phyloP scores from a whole-genome alignment of 2,329 filamentous ascomycete genomes.

The Volutella citrinella region DNA sequence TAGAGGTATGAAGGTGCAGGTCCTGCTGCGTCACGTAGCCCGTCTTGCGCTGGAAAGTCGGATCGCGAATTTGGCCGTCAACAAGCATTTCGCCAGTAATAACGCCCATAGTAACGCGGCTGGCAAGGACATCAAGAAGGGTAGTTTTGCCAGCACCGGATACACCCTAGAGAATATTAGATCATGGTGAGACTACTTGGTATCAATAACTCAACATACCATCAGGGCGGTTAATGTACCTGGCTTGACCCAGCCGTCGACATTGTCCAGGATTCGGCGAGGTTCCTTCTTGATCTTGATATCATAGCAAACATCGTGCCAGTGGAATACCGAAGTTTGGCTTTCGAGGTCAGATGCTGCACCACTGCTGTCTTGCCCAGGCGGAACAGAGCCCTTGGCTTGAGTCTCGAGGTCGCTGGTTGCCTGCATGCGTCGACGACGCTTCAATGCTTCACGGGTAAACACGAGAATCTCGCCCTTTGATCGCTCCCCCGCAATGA shows the following conservation, averaged over 20 bases:
- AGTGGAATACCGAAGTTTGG: constrained; percentile 73
- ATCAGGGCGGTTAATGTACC: constrained; percentile 81
- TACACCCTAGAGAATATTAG: constrained; percentile 47
- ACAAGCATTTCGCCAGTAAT: constrained; percentile 73
- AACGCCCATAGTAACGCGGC: constrained; percentile 77
- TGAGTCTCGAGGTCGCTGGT: background rate
- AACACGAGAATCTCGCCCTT: constrained; percentile 61
- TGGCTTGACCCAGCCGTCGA: constrained; percentile 85
- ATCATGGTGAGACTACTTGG: no score
- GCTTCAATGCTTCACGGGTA: constrained; percentile 4
- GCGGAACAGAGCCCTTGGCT: no score
- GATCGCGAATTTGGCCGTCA: constrained; percentile 62
- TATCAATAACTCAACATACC: no score
- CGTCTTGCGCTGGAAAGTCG: constrained; percentile 79
- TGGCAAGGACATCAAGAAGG: constrained; percentile 74
- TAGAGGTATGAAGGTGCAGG: constrained; percentile 73
- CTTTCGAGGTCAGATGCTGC: constrained; percentile 26
- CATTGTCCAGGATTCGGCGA: constrained; percentile 71
- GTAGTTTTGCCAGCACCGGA: constrained; percentile 85
- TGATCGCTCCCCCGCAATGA: constrained; percentile 42
- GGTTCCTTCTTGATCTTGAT: constrained; percentile 71
- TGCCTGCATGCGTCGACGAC: background rate
- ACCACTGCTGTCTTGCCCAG: no score
- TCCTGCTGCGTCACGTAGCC: constrained; percentile 87
- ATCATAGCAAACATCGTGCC: constrained; percentile 70